Evolutionary conservation across 352 stramenopile species (phyloP).

Genomic region (Pseudoperonospora humuli): DNA sequence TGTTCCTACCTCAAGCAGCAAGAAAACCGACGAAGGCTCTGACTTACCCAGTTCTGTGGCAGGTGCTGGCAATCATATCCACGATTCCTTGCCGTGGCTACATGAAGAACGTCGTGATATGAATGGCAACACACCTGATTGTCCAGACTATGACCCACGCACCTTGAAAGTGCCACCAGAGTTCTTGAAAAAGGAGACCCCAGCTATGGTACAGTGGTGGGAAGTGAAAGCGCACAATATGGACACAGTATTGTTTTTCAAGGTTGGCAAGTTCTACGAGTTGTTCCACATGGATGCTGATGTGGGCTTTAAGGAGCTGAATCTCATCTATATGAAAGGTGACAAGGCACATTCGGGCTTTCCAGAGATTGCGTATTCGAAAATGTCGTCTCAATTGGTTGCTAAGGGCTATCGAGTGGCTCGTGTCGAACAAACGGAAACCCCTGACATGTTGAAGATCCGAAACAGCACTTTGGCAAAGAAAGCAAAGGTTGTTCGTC

Average conservation of each 20-base stretch:
- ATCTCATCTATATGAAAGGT: conserved; percentile 99
- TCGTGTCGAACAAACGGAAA: conserved; percentile 99
- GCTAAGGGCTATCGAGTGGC: conserved; percentile 95
- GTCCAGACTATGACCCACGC: conserved; percentile 89
- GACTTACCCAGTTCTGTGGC: conserved; percentile 31
- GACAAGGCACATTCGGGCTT: conserved; percentile 97
- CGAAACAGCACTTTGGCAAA: conserved; percentile 76
- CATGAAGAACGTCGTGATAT: conserved; percentile 83
- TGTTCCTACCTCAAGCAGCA: conserved; percentile 11
- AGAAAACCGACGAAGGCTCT: conserved; percentile 22
- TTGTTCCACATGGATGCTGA: conserved; percentile 98
- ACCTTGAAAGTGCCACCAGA: conserved; percentile 87
- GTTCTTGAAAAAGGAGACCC: conserved; percentile 89
- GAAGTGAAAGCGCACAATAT: conserved; percentile 95
- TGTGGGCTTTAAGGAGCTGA: conserved; percentile 92
- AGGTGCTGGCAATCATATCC: conserved; percentile 63
- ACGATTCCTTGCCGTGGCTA: conserved; percentile 92
- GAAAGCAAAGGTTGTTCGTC: conserved; percentile 85
- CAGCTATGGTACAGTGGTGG: conserved; percentile 98
- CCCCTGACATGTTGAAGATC: conserved; percentile 93
- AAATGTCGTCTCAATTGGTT: conserved; percentile 93
- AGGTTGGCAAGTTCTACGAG: conserved; percentile 97
- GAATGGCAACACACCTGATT: conserved; percentile 62
- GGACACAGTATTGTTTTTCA: conserved; percentile 99
- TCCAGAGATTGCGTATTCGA: conserved; percentile 96